Evolutionary conservation across 306 rosid species (phyloP).

Genomic region (Corylus americana): DNA sequence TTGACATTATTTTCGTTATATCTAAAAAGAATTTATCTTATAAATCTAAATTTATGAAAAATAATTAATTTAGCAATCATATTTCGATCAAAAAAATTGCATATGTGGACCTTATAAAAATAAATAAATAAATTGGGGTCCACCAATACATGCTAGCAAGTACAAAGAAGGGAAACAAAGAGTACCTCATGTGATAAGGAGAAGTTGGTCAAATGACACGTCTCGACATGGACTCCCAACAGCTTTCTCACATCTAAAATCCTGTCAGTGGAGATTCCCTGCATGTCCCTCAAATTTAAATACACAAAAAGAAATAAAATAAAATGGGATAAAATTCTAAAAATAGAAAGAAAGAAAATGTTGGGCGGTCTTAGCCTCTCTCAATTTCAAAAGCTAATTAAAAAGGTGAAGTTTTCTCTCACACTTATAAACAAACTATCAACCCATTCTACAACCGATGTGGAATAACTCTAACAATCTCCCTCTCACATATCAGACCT

Average conservation of each 20-base stretch:
- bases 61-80: background rate
- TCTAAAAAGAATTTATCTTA: too few species aligned
- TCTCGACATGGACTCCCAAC: conserved; percentile 70
- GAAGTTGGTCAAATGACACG: conserved; percentile 82
- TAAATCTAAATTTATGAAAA: too few species aligned
- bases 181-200: conserved; percentile 78
- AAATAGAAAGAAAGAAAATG: too few species aligned
- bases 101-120: background rate
- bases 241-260: conserved; percentile 83
- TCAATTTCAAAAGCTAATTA: too few species aligned
- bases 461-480: too few species aligned
- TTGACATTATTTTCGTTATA: too few species aligned
- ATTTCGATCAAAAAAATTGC: background rate
- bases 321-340: background rate
- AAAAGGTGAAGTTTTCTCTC: too few species aligned
- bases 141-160: background rate
- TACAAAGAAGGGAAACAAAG: background rate
- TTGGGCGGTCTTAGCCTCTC: too few species aligned
- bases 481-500: too few species aligned
- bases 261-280: conserved; percentile 95
- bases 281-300: background rate
- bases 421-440: too few species aligned
- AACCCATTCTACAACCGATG: too few species aligned
- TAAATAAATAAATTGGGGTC: background rate
- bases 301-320: too few species aligned